Base-by-base conservation (phyloP, 495 filamentous ascomycete genomes). In the Aspergillus sclerotioniger region DNA sequence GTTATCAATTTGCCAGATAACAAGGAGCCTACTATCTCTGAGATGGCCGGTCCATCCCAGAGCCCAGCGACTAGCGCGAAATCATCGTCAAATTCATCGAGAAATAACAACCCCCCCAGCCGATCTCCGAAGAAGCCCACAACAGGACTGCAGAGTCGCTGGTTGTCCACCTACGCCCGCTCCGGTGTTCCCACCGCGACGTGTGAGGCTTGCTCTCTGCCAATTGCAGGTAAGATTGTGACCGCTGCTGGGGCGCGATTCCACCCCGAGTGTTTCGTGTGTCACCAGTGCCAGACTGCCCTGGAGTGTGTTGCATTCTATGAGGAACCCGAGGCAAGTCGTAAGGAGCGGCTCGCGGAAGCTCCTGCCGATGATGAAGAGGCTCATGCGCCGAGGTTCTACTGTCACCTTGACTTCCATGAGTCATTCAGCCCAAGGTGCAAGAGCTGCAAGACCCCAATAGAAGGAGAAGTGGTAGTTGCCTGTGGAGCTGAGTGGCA, bases 361-460 rank as follows among this genome's bases (percentile, higher is more conserved):
- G 69, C 70, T 20, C 82, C 86, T 4, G 71, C 75, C 29, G 74
- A 80, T 3, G 82, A 81, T 13, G 81, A 84, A 55, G 85, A 90
- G 32, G 68, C 84, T 3, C 72, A 83, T 0, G 73, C 79, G 2
- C 74, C 89, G 51, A 87, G 92, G 28, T 97, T 97, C 79, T 99
- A 90, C 75, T 99, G 94, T 75, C 95, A 98, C 70, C 82, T 99
- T 19, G 94, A 99, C 76, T 99, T 92, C 81, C 94, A 99, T 69
- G 94, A 99, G 67, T 74, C 90, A 37, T 98, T 89, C 71, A 92
- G 90, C 53, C 94, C 94, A 16, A 85, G 91, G 41, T 99, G 94
- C 76, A 93, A 93, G 75, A 91, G 87, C 73, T 99, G 94, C 80
- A 94, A 90, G 74, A 99, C 94, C 25, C 94, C 94, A n/a, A 99